These are phyloP conservation scores for Pseudomicrostroma phylloplanum DNA, from an alignment of 1,284 basidiomycete species.

Conservation along the genomic window DNA sequence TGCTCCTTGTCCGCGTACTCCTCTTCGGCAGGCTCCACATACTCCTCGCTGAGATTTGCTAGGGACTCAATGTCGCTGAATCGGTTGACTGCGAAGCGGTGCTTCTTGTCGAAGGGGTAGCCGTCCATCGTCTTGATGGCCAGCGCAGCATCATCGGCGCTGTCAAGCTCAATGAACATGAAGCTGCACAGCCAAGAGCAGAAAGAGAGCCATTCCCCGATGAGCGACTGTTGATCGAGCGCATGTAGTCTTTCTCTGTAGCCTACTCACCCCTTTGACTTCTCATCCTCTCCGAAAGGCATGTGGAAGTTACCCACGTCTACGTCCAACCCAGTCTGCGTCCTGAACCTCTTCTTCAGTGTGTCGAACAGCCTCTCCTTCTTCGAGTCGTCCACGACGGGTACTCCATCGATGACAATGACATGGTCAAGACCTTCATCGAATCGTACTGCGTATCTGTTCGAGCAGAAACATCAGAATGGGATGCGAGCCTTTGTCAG, in stretches of 20 bases:
- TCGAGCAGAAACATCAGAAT: background rate
- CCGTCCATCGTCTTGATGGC: slow-evolving; percentile 77
- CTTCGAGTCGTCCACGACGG: slow-evolving; percentile 49
- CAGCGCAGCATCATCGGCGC: slow-evolving; percentile 70
- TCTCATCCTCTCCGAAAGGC: slow-evolving; percentile 48
- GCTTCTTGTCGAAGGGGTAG: slow-evolving; percentile 83
- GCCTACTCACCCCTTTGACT: slow-evolving; percentile 48
- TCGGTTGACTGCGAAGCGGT: slow-evolving; percentile 81
- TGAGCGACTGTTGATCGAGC: background rate
- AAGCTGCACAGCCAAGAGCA: slow-evolving; percentile 58
- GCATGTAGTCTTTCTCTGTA: background rate
- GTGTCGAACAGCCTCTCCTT: slow-evolving; percentile 51
- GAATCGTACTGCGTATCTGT: slow-evolving; percentile 46
- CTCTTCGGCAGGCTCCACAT: slow-evolving; percentile 70
- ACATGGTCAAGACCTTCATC: slow-evolving; percentile 52
- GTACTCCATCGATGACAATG: slow-evolving; percentile 53
- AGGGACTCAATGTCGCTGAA: slow-evolving; percentile 90
- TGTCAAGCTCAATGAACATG: slow-evolving; percentile 82
- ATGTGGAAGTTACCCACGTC: slow-evolving; percentile 50
- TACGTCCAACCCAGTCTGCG: slow-evolving; percentile 50
- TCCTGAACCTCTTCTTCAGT: slow-evolving; percentile 51
- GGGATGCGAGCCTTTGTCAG: background rate
- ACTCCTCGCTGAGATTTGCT: slow-evolving; percentile 72
- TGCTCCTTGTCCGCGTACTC: slow-evolving; percentile 87
- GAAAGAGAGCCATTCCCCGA: background rate